Conservation (phyloP, 2,329 filamentous ascomycete species). For the Cordyceps pruinosa region DNA sequence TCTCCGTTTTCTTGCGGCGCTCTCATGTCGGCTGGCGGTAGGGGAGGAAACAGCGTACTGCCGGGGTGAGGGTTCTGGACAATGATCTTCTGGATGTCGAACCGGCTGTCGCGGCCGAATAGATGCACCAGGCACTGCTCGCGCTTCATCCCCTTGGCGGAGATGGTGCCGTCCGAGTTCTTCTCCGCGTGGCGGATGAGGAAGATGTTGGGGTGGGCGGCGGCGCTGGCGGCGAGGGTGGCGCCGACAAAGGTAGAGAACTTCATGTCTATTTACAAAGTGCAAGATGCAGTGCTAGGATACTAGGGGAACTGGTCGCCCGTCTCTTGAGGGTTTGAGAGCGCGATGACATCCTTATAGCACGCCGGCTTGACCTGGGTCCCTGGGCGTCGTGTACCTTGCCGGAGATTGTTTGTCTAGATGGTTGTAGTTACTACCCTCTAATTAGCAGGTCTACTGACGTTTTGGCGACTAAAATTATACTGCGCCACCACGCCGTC, state of each 20-base stretch:
- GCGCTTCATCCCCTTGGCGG: constrained; percentile 38
- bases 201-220: constrained; percentile 41
- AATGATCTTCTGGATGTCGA: constrained; percentile 49
- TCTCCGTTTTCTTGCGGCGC: too few relatives aligned
- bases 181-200: constrained; percentile 56
- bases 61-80: constrained; percentile 40
- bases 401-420: background rate
- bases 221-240: background rate
- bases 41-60: constrained; percentile 20
- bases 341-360: background rate
- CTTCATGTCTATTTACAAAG: background rate
- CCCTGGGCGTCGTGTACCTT: too few relatives aligned
- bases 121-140: constrained; percentile 47
- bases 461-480: background rate
- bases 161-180: constrained; percentile 40
- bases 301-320: background rate
- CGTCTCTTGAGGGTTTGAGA: background rate
- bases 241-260: background rate
- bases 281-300: background rate
- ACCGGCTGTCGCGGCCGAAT: constrained; percentile 40
- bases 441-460: background rate
- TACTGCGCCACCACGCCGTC: background rate
- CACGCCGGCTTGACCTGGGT: background rate
- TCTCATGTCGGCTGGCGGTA: too few relatives aligned
- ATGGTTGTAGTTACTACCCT: background rate